Evolutionary conservation across 371 early-diverging fungal genomes (phyloP).

Genomic region (Mucor lusitanicus): DNA sequence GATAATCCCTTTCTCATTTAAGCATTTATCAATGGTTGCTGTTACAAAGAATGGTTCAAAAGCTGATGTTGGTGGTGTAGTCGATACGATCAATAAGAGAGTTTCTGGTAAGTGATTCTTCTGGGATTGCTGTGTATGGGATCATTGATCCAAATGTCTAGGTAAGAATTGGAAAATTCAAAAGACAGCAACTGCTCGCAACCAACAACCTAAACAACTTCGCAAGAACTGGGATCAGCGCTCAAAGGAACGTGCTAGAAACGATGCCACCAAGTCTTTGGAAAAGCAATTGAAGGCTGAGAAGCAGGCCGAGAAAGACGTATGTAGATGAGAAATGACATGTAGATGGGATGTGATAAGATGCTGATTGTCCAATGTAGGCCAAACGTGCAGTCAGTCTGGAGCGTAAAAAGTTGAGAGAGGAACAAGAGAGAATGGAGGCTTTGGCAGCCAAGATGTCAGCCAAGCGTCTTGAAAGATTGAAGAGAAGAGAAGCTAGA

Average conservation of each 20-base stretch:
- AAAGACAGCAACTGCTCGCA: conserved; percentile 55
- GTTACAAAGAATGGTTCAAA: conserved; percentile 30
- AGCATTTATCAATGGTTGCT: conserved; percentile 14
- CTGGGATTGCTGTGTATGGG: neutral
- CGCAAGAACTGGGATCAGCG: conserved; percentile 57
- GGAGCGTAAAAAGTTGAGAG: conserved; percentile 62
- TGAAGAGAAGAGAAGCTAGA: conserved; percentile 31
- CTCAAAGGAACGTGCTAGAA: conserved; percentile 42
- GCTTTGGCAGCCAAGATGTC: conserved; percentile 45
- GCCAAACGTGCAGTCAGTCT: conserved; percentile 59
- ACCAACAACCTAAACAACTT: conserved; percentile 58
- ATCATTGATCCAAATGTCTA: conserved; percentile 12
- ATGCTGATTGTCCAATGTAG: conserved; percentile 24
- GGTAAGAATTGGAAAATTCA: conserved; percentile 60
- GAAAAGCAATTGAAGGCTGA: conserved; percentile 62
- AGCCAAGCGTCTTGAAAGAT: conserved; percentile 30
- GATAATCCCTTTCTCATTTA: neutral
- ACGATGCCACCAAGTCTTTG: conserved; percentile 40
- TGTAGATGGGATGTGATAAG: neutral
- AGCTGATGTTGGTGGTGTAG: conserved; percentile 42
- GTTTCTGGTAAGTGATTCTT: conserved; percentile 42
- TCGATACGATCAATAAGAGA: conserved; percentile 44
- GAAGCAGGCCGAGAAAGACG: conserved; percentile 57
- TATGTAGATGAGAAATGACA: conserved; percentile 14
- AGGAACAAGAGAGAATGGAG: conserved; percentile 64